Base-by-base conservation (phyloP, 2,329 filamentous ascomycete genomes). In the Scorias spongiosa region DNA sequence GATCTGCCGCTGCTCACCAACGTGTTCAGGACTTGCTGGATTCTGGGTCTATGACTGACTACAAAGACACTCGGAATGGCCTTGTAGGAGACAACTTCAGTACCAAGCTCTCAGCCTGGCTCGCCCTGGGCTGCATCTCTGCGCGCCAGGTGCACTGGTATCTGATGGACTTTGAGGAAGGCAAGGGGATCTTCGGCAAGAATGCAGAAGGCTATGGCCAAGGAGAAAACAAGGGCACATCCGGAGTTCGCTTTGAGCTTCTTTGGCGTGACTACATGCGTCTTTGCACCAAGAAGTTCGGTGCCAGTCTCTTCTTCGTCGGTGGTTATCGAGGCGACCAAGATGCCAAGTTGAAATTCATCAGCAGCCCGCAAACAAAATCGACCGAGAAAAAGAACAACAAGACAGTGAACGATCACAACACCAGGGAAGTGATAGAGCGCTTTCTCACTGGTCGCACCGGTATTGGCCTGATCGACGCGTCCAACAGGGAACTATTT, bases 221-320 rank as follows among this genome's bases (percentile, higher is more conserved):
- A 41, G 83, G 83, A 0, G 80, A 87, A 57, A 87, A 81, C 42
- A 74, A 76, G 28, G 82, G 84, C 0, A 86, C 81, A 0, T 72
- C 72, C 29, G 74, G 70, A 0, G 71, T 89, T 1, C 74, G 84
- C 0, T 80, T 84, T 44, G 82, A 89, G 55, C 66, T 91, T 0
- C 61, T 89, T 0, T 86, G 81, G 83, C 68, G 84, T 36, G 84
- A 89, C 54, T 89, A 88, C 54, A 86, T 89, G 79, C 71, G 81
- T 1, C 70, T 89, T 0, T 85, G 80, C 56, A 79, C 76, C 5
- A 70, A 72, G 29, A 88, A 88, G 53, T 86, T 83, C 48, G 73
- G 75, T 0, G 56, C 61, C 12, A 74, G 72, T 17, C 69, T 89
- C 3, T 89, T 85, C 57, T 63, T 66, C 10, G 61, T 80, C 1